Percentiles rank a stretch among this genome's conserved stretches.
Evolutionary conservation across 192 early-diverging fungal species (phyloP).

Genomic region (Umbelopsis ramanniana): DNA sequence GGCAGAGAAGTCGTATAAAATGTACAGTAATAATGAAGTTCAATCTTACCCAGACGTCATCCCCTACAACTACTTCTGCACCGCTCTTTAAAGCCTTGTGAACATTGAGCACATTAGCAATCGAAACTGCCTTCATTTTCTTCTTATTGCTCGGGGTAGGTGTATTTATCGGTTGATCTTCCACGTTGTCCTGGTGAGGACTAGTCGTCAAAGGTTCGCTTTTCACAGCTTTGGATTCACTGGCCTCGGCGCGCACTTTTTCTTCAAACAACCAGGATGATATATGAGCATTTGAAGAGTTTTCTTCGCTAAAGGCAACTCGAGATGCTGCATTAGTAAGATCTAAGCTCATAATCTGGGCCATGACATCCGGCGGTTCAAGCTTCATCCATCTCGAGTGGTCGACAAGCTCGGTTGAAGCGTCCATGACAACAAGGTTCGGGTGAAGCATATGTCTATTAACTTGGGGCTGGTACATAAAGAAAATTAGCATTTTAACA

Average conservation of each 20-base stretch:
- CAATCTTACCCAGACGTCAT: slow-evolving; percentile 41
- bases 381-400: slow-evolving; percentile 59
- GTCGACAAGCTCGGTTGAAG: slow-evolving; percentile 47
- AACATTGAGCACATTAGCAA: slow-evolving; percentile 38
- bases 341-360: slow-evolving; percentile 60
- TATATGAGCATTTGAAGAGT: slow-evolving; percentile 24
- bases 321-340: slow-evolving; percentile 54
- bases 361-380: slow-evolving; percentile 63
- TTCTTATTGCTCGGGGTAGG: not conserved
- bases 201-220: not conserved
- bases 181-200: not conserved
- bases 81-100: slow-evolving; percentile 51
- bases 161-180: not conserved
- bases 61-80: slow-evolving; percentile 43
- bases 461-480: slow-evolving; percentile 42
- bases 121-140: slow-evolving; percentile 28
- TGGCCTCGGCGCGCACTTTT: slow-evolving; percentile 22
- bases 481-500: not conserved
- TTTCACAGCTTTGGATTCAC: slow-evolving; percentile 9
- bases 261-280: slow-evolving; percentile 27
- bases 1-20: not conserved
- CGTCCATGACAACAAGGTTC: slow-evolving; percentile 46
- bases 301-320: slow-evolving; percentile 32
- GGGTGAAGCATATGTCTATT: slow-evolving; percentile 60
- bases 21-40: not conserved